Conservation (phyloP, 176 grass and related monocot species). For the Zea luxurians region DNA sequence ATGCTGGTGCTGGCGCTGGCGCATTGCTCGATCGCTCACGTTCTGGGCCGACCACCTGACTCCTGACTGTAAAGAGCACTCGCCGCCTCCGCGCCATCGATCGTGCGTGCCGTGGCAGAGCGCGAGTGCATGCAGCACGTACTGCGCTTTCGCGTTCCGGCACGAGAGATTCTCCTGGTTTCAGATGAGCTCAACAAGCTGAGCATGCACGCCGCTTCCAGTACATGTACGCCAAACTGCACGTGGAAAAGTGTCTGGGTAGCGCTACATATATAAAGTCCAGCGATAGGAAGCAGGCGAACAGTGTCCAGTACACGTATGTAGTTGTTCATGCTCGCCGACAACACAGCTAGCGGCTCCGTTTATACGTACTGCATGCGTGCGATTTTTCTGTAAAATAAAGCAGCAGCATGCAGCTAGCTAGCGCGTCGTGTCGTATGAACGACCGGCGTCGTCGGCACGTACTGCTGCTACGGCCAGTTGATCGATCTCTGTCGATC, state of each 20-base stretch:
- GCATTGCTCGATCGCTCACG: neutral
- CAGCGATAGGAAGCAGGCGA: too few species aligned
- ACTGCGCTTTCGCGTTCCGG: neutral
- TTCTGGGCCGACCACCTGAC: constrained; percentile 8
- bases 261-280: neutral
- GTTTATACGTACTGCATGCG: too few species aligned
- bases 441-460: neutral
- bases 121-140: neutral
- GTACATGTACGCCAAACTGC: neutral
- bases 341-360: too few species aligned
- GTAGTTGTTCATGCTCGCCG: too few species aligned
- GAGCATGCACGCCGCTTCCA: neutral
- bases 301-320: too few species aligned
- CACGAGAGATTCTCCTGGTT: neutral
- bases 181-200: neutral
- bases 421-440: neutral
- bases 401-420: too few species aligned
- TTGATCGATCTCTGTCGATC: too few species aligned
- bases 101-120: neutral
- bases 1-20: too few species aligned
- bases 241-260: neutral
- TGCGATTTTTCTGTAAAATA: too few species aligned
- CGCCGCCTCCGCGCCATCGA: neutral
- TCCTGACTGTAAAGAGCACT: constrained; percentile 8
- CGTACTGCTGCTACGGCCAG: too few species aligned